These are phyloP conservation scores for Termitomyces bulborhizus DNA, from an alignment of 768 basidiomycete species.

Conservation along the genomic window DNA sequence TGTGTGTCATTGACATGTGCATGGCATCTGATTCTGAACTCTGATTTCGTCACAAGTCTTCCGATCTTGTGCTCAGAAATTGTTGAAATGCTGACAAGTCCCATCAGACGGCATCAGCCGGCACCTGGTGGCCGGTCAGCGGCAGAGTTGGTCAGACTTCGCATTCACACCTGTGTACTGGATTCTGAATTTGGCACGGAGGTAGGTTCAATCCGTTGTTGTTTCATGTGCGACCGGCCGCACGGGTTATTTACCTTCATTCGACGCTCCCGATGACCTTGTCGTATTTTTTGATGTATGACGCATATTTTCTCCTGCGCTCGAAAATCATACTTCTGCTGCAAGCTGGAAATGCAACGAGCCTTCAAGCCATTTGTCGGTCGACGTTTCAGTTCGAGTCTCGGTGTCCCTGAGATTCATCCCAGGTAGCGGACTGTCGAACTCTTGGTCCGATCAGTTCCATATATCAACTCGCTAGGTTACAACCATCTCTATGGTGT, in stretches of 20 bases:
- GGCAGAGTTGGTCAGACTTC: too few species aligned
- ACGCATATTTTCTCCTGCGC: neutral
- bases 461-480: neutral
- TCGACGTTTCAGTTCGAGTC: neutral
- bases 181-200: too few species aligned
- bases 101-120: too few species aligned
- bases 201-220: too few species aligned
- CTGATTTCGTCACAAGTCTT: neutral
- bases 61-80: too few species aligned
- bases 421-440: neutral
- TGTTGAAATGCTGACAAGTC: too few species aligned
- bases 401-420: neutral
- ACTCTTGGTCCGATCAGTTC: neutral
- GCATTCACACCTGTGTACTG: too few species aligned
- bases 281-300: too few species aligned
- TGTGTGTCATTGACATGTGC: neutral
- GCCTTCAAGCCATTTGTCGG: neutral
- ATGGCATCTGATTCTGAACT: neutral
- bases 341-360: neutral
- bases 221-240: too few species aligned
- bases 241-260: neutral
- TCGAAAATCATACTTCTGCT: neutral
- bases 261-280: neutral
- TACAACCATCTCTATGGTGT: neutral
- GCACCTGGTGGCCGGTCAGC: too few species aligned